Base-by-base conservation (phyloP, 2,329 filamentous ascomycete genomes). In the Alternaria sp. region DNA sequence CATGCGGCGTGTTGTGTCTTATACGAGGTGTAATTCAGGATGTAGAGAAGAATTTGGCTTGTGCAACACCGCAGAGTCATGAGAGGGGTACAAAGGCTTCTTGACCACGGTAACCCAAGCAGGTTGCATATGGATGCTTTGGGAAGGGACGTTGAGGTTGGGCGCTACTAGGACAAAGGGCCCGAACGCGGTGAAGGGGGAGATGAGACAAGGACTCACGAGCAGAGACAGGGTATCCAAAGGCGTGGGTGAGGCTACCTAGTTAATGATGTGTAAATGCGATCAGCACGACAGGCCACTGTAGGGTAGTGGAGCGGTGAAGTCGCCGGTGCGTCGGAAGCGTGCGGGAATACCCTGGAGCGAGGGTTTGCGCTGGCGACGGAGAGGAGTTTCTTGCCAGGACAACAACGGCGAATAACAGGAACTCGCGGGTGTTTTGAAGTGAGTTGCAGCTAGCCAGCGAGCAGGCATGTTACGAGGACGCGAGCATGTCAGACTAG, bases 151-250 rank as follows among this genome's bases (percentile, higher is more conserved):
- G 69, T 55, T 61, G 65, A 60, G 52, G 60, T 66, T 66, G 58
- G 64, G 65, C 66, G 55, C 60, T 66, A 69, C 70, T 65, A 69
- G 70, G 74, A 79, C 75, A 77, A 76, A 78, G 73, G 59, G 66
- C 62, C 67, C 57, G 62, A 62, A 68, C 58, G 57, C 57, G 61
- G 69, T 69, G 66, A 72, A 68, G 69, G 43, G 49, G 70, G 69
- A 76, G 71, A 78, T 74, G 70, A 78, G 71, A 78, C 77, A 77
- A 69, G 72, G 73, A 78, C 74, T 77, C 74, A 75, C 62, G 62
- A 60, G 61, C 62, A 64, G 69, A 71, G 57, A 66, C 65, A 56
- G 61, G 66, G 59, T 65, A 69, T 72, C 65, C 72, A 59, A 30
- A 67, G 45, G 67, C 65, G 55, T 64, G 57, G 62, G 64, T 44